A percentile compares a stretch with the other conserved stretches of the same genome.
Conservation (phyloP, 306 rosid genomes). For the Lablab purpureus region DNA sequence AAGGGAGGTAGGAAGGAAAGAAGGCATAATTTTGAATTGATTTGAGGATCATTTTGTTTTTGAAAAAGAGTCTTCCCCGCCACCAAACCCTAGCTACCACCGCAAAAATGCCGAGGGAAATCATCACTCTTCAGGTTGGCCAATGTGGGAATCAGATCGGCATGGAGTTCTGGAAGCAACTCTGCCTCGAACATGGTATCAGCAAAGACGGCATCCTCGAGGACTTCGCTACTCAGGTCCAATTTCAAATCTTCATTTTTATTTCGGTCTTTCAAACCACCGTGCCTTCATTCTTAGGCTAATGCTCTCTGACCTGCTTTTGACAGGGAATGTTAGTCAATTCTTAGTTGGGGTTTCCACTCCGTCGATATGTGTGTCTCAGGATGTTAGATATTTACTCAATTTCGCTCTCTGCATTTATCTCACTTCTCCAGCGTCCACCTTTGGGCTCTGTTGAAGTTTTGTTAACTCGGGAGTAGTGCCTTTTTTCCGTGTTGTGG, state of each 20-base stretch:
- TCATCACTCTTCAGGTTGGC: conserved; percentile 95
- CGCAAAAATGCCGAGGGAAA: conserved; percentile 82
- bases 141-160: conserved; percentile 99
- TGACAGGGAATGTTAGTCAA: no score
- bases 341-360: not conserved
- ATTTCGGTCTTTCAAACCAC: no score
- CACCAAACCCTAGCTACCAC: conserved; percentile 70
- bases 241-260: not conserved
- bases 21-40: not conserved
- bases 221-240: conserved; percentile 95
- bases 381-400: not conserved
- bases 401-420: not conserved
- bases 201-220: conserved; percentile 98
- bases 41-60: not conserved
- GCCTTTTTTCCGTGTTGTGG: not conserved
- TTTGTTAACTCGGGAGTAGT: not conserved
- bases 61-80: conserved; percentile 47
- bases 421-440: not conserved
- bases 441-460: not conserved
- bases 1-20: not conserved
- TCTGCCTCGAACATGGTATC: conserved; percentile 98
- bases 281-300: not conserved
- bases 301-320: not conserved
- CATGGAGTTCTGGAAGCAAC: conserved; percentile 99
- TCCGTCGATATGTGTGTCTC: not conserved